Conservation (phyloP, 202 grass and related monocot species). For the Zoysia matrella region DNA sequence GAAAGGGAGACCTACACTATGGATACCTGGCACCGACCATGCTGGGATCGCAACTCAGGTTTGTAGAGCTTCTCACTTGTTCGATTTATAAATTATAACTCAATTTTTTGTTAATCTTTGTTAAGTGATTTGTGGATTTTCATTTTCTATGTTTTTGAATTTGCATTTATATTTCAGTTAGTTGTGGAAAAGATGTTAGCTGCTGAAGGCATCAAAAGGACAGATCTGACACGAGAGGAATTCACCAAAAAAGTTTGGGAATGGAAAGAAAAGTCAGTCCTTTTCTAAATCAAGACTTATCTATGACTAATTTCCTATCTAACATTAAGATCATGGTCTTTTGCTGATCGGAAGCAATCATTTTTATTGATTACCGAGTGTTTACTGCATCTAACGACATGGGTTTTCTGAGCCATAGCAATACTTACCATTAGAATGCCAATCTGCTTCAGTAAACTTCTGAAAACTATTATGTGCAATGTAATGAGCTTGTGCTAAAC, state of each 20-base stretch:
- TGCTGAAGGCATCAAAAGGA: slow-evolving; percentile 91
- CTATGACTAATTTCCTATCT: slow-evolving; percentile 27
- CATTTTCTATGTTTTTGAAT: background rate
- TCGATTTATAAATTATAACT: slow-evolving; percentile 9
- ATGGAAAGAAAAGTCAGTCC: slow-evolving; percentile 92
- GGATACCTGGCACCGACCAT: slow-evolving; percentile 98
- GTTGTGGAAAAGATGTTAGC: slow-evolving; percentile 99
- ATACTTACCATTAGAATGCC: slow-evolving; percentile 2
- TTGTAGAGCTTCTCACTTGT: slow-evolving; percentile 26
- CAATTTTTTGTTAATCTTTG: slow-evolving; percentile 36
- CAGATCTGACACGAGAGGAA: slow-evolving; percentile 90
- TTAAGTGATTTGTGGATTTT: background rate
- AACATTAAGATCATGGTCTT: background rate
- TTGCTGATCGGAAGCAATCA: slow-evolving; percentile 25
- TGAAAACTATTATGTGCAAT: slow-evolving; percentile 1
- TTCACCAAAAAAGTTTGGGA: slow-evolving; percentile 96
- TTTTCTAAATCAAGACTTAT: slow-evolving; percentile 39
- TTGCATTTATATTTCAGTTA: slow-evolving; percentile 64
- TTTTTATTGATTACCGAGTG: background rate
- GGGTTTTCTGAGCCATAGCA: slow-evolving; percentile 18
- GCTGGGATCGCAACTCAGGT: slow-evolving; percentile 99
- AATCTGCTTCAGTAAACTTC: background rate
- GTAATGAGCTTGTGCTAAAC: slow-evolving; percentile 10
- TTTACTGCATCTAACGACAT: background rate
- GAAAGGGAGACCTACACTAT: slow-evolving; percentile 95